Conservation (phyloP, 768 basidiomycete genomes). For the Candolleomyces efflorescens region DNA sequence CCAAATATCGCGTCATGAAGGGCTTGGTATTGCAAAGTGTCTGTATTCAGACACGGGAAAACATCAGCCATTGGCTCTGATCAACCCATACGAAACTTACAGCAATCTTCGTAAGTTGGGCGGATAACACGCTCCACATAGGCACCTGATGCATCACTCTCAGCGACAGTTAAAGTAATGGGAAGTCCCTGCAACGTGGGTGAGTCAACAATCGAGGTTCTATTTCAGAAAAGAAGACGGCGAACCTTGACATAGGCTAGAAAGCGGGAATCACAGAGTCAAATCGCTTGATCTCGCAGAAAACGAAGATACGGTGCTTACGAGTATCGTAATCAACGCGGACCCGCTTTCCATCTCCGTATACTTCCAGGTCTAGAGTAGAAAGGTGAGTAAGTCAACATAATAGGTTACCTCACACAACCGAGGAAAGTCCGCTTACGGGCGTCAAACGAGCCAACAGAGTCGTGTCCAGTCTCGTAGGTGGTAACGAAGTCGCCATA, state of each 20-base stretch:
- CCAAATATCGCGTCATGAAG: background rate
- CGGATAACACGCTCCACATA: background rate
- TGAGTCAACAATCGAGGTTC: background rate
- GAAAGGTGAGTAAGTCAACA: background rate
- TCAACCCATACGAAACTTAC: background rate
- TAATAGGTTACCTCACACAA: background rate
- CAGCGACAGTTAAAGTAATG: background rate
- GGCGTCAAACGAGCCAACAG: conserved; percentile 3
- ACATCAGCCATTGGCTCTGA: background rate
- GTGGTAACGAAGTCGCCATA: conserved; percentile 1
- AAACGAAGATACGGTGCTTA: background rate
- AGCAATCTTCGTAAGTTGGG: conserved; percentile 4
- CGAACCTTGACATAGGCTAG: background rate
- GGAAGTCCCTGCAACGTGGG: background rate
- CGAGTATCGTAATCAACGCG: conserved; percentile 1
- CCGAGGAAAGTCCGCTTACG: background rate
- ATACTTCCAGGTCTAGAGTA: background rate
- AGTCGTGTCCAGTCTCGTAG: conserved; percentile 3
- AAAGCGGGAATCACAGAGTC: background rate
- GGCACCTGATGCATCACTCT: background rate
- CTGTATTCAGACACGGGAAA: background rate
- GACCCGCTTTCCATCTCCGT: conserved; percentile 1
- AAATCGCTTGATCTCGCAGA: background rate
- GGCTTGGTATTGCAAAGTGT: conserved; percentile 1
- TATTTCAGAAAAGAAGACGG: background rate